These are phyloP conservation scores for Dicorynia guianensis DNA, from an alignment of 306 rosid genomes.

Conservation along the genomic window DNA sequence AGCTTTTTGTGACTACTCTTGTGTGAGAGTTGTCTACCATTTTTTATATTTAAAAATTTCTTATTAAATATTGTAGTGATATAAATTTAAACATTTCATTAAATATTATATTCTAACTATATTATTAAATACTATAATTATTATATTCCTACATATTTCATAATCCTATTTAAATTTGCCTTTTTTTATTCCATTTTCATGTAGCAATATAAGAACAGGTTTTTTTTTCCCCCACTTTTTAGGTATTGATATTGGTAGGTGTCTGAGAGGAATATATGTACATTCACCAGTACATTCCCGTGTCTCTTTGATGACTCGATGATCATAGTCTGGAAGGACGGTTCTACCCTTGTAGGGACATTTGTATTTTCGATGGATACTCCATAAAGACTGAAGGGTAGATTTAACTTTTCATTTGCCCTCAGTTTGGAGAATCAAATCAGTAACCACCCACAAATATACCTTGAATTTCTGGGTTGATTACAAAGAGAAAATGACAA, in stretches of 20 bases:
- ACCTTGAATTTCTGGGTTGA: conserved; percentile 45
- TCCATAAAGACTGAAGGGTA: conserved; percentile 27
- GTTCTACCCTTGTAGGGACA: conserved; percentile 31
- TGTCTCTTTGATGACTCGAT: conserved; percentile 32
- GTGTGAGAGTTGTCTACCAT: too few species aligned
- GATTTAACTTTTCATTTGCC: conserved; percentile 40
- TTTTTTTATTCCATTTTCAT: not conserved
- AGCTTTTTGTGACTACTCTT: too few species aligned
- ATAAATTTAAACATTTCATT: too few species aligned
- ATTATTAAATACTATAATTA: too few species aligned
- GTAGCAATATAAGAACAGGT: conserved; percentile 6
- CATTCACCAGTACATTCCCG: conserved; percentile 14
- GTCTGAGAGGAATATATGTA: conserved; percentile 27
- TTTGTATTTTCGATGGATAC: not conserved
- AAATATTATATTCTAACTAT: too few species aligned
- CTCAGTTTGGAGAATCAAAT: conserved; percentile 40
- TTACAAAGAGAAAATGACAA: conserved; percentile 51
- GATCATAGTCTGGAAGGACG: conserved; percentile 38
- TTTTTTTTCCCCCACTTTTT: conserved; percentile 1
- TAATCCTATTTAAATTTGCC: not conserved
- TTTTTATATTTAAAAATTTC: too few species aligned
- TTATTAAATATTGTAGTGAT: too few species aligned
- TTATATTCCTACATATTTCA: not conserved
- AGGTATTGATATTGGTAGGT: conserved; percentile 10
- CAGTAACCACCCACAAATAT: conserved; percentile 43